A percentile compares a stretch with the other conserved stretches of the same genome.
Conservation (phyloP, 768 basidiomycete genomes). For the Lactarius psammicola region DNA sequence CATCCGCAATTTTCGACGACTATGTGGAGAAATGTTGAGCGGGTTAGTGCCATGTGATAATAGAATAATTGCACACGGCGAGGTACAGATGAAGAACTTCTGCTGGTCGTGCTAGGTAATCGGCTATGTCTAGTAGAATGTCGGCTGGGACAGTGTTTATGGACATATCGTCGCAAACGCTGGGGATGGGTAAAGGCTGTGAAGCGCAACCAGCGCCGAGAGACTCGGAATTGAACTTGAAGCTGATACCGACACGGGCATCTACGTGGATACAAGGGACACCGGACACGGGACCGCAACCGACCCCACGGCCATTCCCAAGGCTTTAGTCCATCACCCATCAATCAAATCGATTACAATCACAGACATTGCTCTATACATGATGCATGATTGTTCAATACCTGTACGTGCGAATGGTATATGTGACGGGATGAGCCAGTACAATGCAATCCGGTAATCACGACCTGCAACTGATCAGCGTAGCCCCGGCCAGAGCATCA, state of each 20-base stretch:
- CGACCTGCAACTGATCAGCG: constrained; percentile 74
- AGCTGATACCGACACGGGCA: background rate
- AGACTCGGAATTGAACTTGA: background rate
- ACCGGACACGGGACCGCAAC: background rate
- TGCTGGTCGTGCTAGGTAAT: constrained; percentile 47
- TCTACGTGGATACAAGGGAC: too few species aligned
- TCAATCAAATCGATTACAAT: background rate
- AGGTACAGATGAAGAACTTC: constrained; percentile 61
- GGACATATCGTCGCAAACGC: background rate
- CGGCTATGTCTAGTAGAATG: constrained; percentile 64
- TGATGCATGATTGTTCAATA: background rate
- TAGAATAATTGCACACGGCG: constrained; percentile 46
- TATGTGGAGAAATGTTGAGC: constrained; percentile 31
- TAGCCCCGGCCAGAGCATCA: constrained; percentile 39
- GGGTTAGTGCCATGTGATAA: background rate
- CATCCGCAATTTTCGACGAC: constrained; percentile 54
- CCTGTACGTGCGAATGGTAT: background rate
- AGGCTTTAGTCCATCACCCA: background rate
- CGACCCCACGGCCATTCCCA: background rate
- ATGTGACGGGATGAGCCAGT: background rate
- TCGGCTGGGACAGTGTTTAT: constrained; percentile 48
- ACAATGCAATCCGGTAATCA: constrained; percentile 40
- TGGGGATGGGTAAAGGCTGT: background rate
- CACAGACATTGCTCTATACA: background rate
- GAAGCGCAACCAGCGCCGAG: background rate